Evolutionary conservation across 2,329 filamentous ascomycete species (phyloP).

Genomic region (Helicocarpus griseus): DNA sequence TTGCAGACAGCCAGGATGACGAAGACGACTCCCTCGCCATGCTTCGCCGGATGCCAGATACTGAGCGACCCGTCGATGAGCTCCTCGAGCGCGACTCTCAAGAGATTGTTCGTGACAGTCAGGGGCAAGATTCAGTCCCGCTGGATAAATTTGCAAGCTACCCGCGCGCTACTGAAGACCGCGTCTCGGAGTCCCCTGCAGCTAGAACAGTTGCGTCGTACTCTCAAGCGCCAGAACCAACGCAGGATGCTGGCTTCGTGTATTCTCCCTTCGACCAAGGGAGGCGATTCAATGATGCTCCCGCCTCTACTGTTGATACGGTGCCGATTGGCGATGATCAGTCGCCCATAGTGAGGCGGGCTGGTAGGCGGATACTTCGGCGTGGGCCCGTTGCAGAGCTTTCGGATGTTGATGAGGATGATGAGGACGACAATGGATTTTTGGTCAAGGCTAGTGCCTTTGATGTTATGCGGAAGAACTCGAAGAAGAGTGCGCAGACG

Average conservation of each 20-base stretch:
- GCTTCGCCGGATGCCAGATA: slow-evolving; percentile 42
- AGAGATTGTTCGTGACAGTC: slow-evolving; percentile 49
- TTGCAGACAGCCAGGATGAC: slow-evolving; percentile 53
- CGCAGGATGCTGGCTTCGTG: slow-evolving; percentile 71
- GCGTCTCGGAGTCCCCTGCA: slow-evolving; percentile 28
- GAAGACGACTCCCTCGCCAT: slow-evolving; percentile 42
- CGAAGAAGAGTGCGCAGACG: slow-evolving; percentile 24
- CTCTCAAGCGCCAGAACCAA: slow-evolving; percentile 63
- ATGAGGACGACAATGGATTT: slow-evolving; percentile 19
- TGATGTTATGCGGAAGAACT: slow-evolving; percentile 54
- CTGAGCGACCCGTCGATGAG: slow-evolving; percentile 48
- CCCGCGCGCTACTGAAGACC: slow-evolving; percentile 19
- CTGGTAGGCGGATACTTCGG: slow-evolving; percentile 43
- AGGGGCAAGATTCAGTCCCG: slow-evolving; percentile 36
- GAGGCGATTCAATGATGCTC: slow-evolving; percentile 53
- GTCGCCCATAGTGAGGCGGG: slow-evolving; percentile 56
- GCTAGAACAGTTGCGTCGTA: slow-evolving; percentile 46
- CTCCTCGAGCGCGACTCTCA: slow-evolving; percentile 54
- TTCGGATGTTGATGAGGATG: slow-evolving; percentile 39
- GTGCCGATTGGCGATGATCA: slow-evolving; percentile 47
- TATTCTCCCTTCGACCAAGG: slow-evolving; percentile 61
- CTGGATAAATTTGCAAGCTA: slow-evolving; percentile 36
- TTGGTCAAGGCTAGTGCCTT: slow-evolving; percentile 50
- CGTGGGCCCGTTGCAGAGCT: slow-evolving; percentile 35
- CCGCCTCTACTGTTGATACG: slow-evolving; percentile 62